These are phyloP conservation scores for Synchytrium microbalum DNA, from an alignment of 371 early-diverging fungal genomes.

Conservation along the genomic window DNA sequence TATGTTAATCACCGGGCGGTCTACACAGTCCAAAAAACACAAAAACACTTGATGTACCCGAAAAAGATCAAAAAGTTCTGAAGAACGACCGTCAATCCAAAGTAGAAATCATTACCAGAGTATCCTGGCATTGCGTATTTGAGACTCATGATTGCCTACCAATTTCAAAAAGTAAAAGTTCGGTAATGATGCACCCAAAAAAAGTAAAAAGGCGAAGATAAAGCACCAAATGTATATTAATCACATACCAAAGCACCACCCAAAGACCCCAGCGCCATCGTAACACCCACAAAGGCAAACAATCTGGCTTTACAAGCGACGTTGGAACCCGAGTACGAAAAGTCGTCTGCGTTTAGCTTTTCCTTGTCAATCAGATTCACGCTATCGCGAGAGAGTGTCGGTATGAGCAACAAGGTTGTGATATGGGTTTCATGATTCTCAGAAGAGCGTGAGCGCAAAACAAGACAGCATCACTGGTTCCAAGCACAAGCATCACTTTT, in stretches of 20 bases:
- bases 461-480: not conserved
- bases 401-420: constrained; percentile 41
- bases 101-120: constrained; percentile 44
- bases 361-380: constrained; percentile 43
- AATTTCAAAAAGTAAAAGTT: not conserved
- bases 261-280: constrained; percentile 63
- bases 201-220: not conserved
- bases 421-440: not conserved
- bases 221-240: not conserved
- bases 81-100: constrained; percentile 52
- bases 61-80: constrained; percentile 61
- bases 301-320: constrained; percentile 54
- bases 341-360: constrained; percentile 45
- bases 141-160: constrained; percentile 50
- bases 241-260: constrained; percentile 60
- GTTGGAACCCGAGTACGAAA: constrained; percentile 27
- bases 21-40: not conserved
- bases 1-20: not conserved
- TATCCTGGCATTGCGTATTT: constrained; percentile 58
- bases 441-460: not conserved
- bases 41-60: constrained; percentile 34
- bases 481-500: not conserved
- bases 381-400: constrained; percentile 10
- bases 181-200: not conserved
- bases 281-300: constrained; percentile 63